Evolutionary conservation across 495 filamentous ascomycete genomes (phyloP), one percentile per base, ranked within the genome.

Genomic region (Aspergillus bridgeri): DNA sequence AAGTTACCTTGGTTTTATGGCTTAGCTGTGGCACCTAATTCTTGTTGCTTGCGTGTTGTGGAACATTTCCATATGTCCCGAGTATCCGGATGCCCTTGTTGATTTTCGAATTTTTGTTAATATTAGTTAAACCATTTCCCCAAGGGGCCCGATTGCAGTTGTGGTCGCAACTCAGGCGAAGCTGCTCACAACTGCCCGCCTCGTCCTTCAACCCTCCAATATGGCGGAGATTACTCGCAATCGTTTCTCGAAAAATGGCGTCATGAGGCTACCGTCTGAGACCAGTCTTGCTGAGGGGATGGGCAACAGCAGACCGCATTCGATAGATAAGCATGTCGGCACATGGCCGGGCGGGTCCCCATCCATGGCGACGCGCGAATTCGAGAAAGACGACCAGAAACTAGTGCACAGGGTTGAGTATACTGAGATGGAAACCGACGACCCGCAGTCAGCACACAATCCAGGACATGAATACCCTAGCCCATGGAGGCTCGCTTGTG

Each of bases 401-500:
- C 33, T 38, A 15, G 33, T 38, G 17, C 33, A 38, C 5, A 13
- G 33, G 1, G 3, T 38, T 4, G 7, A 13, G 13, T 38, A 38
- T 38, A 38, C 11, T 38, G 33, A 38, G 33, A 38, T 38, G 33
- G 33, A 38, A 38, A 38, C 33, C 3, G 13, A 38, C 33, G 33
- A 38, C 5, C 33, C 33, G 2, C 33, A 11, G 33, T 38, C 33
- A 15, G 27, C 33, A 13, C 13, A 38, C 1, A 38, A 38, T 13
- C 5, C 33, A 6, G 56, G 71, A 20, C 54, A 54, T 1, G 72
- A 81, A 43, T 86, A 86, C 59, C 85, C 83, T 0, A 68, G 57
- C 0, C 65, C 69, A 18, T 75, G 75, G 63, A 83, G 74, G 51
- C 69, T 89, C 5, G 58, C 63, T 18, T 63, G 86, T 33, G 87